Evolutionary conservation across 495 filamentous ascomycete species (phyloP).

Genomic region (Amphirosellinia nigrospora): DNA sequence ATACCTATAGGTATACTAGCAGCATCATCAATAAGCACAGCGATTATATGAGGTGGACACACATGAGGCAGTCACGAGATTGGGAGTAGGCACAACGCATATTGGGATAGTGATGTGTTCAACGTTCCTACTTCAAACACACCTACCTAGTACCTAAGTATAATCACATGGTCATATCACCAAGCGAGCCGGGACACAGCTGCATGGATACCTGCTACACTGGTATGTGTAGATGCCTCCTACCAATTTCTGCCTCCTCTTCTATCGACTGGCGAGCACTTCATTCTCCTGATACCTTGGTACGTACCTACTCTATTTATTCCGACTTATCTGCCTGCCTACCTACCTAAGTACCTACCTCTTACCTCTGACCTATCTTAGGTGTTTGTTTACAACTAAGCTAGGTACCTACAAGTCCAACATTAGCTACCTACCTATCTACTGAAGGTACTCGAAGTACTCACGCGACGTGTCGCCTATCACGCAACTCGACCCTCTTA

Average conservation of each 20-base stretch:
- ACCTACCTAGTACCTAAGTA: neutral
- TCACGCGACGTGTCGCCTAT: neutral
- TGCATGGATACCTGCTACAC: neutral
- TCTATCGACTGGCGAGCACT: neutral
- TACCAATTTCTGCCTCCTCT: neutral
- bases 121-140: neutral
- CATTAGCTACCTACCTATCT: neutral
- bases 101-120: neutral
- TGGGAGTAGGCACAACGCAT: neutral
- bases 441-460: neutral
- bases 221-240: neutral
- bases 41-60: neutral
- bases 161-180: neutral
- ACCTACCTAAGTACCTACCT: no score
- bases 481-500: neutral
- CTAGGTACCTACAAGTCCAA: neutral
- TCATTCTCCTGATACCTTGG: neutral
- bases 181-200: neutral
- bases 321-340: no score
- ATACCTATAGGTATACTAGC: no score
- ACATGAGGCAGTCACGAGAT: neutral
- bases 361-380: neutral
- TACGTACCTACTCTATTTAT: no score
- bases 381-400: no score
- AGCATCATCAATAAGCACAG: no score